These are phyloP conservation scores for Leishmania arabica DNA, from an alignment of 208 protist species.

Conservation along the genomic window DNA sequence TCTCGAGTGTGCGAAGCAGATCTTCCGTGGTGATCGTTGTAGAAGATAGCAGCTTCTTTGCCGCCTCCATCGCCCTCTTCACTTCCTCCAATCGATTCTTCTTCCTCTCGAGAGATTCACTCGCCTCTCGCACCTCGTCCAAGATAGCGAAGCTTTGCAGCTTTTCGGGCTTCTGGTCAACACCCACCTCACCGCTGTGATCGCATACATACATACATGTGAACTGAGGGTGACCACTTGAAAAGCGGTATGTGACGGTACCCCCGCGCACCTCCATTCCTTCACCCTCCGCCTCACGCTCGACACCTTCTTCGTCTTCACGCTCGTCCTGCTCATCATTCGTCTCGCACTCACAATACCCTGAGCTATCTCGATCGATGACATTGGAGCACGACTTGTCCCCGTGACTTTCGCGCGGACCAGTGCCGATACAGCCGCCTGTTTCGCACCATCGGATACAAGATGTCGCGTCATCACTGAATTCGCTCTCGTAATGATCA, in stretches of 20 bases:
- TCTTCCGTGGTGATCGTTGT: slow-evolving; percentile 47
- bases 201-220: slow-evolving; percentile 60
- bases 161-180: slow-evolving; percentile 9
- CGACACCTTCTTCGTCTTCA: not conserved
- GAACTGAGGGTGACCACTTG: slow-evolving; percentile 47
- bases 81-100: slow-evolving; percentile 23
- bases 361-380: slow-evolving; percentile 35
- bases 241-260: slow-evolving; percentile 34
- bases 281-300: not conserved
- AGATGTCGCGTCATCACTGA: slow-evolving; percentile 4
- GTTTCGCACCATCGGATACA: slow-evolving; percentile 58
- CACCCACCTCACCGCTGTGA: slow-evolving; percentile 30
- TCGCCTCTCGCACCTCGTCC: slow-evolving; percentile 14
- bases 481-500: slow-evolving; percentile 6
- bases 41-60: slow-evolving; percentile 16
- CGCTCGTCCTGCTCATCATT: not conserved
- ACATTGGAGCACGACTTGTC: slow-evolving; percentile 46
- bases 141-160: slow-evolving; percentile 33
- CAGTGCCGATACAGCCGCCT: slow-evolving; percentile 35
- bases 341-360: slow-evolving; percentile 60
- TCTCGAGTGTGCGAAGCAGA: slow-evolving; percentile 50
- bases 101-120: slow-evolving; percentile 11
- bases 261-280: not conserved
- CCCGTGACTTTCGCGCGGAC: slow-evolving; percentile 2
- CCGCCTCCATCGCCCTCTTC: slow-evolving; percentile 20